Evolutionary conservation across 2,329 filamentous ascomycete genomes (phyloP).

Genomic region (Coniochaeta sp.): DNA sequence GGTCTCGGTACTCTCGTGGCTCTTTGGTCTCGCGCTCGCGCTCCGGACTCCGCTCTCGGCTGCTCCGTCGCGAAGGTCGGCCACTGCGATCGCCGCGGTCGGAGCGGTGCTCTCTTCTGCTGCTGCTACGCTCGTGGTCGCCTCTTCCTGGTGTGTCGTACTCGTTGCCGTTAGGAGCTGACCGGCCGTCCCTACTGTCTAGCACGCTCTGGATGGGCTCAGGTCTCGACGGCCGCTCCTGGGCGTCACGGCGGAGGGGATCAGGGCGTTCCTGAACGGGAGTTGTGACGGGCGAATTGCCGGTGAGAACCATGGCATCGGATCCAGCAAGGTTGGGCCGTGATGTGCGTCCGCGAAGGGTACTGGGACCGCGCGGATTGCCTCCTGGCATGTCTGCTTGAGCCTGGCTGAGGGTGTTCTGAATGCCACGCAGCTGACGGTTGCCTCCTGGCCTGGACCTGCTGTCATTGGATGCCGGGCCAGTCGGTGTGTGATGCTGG

Average conservation of each 20-base stretch:
- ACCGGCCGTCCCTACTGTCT: slow-evolving; percentile 20
- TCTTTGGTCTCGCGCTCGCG: slow-evolving; percentile 37
- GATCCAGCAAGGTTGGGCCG: slow-evolving; percentile 36
- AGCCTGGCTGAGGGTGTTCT: slow-evolving; percentile 47
- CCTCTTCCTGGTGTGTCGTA: slow-evolving; percentile 23
- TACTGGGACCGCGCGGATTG: slow-evolving; percentile 12
- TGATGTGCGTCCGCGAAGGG: slow-evolving; percentile 3
- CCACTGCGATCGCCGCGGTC: slow-evolving; percentile 31
- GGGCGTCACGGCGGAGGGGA: slow-evolving; percentile 25
- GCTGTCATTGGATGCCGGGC: slow-evolving; percentile 26
- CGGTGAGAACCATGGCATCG: slow-evolving; percentile 48
- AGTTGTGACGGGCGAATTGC: slow-evolving; percentile 42
- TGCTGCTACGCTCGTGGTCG: slow-evolving; percentile 31
- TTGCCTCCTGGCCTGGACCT: slow-evolving; percentile 30
- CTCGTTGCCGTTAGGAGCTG: slow-evolving; percentile 25
- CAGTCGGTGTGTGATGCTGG: slow-evolving; percentile 13
- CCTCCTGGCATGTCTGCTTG: slow-evolving; percentile 17
- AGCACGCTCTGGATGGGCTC: slow-evolving; percentile 21
- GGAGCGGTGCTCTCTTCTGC: slow-evolving; percentile 30
- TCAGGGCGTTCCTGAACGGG: slow-evolving; percentile 42
- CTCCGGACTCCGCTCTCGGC: slow-evolving; percentile 39
- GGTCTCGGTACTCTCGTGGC: slow-evolving; percentile 35
- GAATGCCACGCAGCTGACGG: slow-evolving; percentile 52
- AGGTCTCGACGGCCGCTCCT: slow-evolving; percentile 14
- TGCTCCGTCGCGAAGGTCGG: slow-evolving; percentile 35